Evolutionary conservation across 2,329 filamentous ascomycete species (phyloP), one percentile per base, ranked within the genome.

Genomic region (Fusarium protoensiforme): DNA sequence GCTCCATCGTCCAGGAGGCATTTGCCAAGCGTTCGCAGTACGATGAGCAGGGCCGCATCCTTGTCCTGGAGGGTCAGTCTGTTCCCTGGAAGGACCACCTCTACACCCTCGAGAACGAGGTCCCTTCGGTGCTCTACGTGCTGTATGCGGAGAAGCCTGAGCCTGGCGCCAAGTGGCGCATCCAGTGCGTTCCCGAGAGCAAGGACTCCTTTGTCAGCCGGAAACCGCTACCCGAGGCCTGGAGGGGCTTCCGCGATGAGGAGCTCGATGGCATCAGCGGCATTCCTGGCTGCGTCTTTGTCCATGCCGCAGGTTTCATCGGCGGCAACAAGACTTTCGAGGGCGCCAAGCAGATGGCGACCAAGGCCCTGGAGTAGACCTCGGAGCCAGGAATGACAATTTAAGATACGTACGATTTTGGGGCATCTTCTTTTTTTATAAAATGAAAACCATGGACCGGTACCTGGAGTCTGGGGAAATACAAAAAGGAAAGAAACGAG

Each of bases 51-150:
- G 95, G 95, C 65, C 91, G 94, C 71, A 90, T 98, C 68, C 87
- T 98, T 78, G 92, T 98, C 29, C 88, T 99, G 65, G 89, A 93
- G 72, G 86, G 86, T 38, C 91, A 93, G 80, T 91, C 93, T 67
- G 93, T 96, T 69, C 96, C 96, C 2, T 98, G 96, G 96, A 96
- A 97, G 82, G 96, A 98, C 79, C 96, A 99, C 82, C 88, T 99
- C 20, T 98, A 98, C 85, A 91, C 89, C 20, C 89, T 98, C 31
- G 96, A 99, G 84, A 88, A 83, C 22, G 85, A 90, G 43, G 89
- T 90, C 20, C 75, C 81, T 9, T 79, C 80, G 76, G 91, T 96
- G 5, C 87, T 95, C 59, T 98, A 98, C 80, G 95, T 98, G 16
- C 86, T 98, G 29, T 98, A 98, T 84, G 93, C 95, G 0, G 96